These are phyloP conservation scores for Catharanthus roseus DNA, from an alignment of 257 asterid species.

Conservation along the genomic window DNA sequence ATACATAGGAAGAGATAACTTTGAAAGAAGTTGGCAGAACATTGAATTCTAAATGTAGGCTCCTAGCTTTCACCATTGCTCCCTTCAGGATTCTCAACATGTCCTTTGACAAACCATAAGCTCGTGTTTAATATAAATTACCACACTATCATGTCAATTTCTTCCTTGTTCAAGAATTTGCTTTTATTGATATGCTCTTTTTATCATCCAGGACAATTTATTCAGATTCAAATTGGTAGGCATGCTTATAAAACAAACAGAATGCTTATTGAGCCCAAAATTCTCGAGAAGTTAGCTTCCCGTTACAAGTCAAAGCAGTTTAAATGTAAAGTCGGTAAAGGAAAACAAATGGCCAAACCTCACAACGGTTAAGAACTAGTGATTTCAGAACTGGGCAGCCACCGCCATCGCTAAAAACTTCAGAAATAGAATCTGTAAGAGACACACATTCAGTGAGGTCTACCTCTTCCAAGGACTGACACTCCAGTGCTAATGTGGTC, in stretches of 20 bases:
- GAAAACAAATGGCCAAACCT: conserved; percentile 48
- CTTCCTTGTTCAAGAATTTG: background rate
- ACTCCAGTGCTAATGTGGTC: conserved; percentile 63
- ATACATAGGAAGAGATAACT: no score
- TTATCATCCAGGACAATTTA: background rate
- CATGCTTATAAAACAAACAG: background rate
- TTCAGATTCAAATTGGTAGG: background rate
- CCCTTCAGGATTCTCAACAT: background rate
- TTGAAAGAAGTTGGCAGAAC: no score
- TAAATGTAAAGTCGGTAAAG: background rate
- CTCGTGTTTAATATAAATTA: background rate
- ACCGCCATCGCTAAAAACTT: conserved; percentile 89
- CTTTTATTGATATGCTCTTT: background rate
- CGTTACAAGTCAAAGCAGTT: background rate
- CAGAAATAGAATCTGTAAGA: conserved; percentile 73
- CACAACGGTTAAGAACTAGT: conserved; percentile 79
- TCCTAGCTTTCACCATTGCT: background rate
- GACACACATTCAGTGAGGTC: conserved; percentile 97
- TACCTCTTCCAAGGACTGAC: conserved; percentile 81
- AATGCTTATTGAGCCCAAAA: background rate
- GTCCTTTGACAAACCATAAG: background rate
- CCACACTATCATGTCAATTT: background rate
- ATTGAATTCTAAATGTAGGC: no score
- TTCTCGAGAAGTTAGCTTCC: background rate
- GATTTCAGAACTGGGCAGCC: conserved; percentile 88